Evolutionary conservation across 331 rosid species (phyloP).

Genomic region (Rhamnella rubrinervis): DNA sequence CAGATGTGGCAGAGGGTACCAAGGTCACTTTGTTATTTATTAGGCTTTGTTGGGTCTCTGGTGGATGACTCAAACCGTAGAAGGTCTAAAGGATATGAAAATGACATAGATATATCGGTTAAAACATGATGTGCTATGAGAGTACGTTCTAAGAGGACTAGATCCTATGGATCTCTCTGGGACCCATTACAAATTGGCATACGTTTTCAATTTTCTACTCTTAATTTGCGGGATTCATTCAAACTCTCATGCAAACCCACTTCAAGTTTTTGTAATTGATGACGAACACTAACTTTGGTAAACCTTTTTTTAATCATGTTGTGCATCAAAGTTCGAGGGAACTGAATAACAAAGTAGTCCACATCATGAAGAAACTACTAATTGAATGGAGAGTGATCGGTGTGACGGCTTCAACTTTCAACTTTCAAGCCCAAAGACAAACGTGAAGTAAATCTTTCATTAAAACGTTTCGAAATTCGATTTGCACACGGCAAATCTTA

Average conservation of each 20-base stretch:
- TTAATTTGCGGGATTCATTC: no score
- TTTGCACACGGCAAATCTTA: conserved; percentile 39
- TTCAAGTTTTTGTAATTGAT: no score
- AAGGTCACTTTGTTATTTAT: no score
- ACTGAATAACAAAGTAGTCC: neutral
- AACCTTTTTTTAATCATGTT: neutral
- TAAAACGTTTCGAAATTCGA: conserved; percentile 17
- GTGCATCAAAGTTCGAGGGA: conserved; percentile 1
- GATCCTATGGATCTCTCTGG: no score
- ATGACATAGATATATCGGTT: neutral
- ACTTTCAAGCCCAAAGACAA: neutral
- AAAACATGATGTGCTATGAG: neutral
- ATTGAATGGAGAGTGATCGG: neutral
- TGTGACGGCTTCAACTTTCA: neutral
- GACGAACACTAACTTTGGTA: no score
- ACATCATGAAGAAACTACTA: neutral
- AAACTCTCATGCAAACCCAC: no score
- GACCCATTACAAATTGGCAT: no score
- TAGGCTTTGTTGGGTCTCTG: neutral
- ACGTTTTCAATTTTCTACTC: no score
- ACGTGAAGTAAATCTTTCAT: conserved; percentile 10
- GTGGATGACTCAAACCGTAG: no score
- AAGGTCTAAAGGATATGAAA: neutral
- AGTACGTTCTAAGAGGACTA: neutral
- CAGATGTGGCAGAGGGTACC: neutral